Conservation (phyloP, 352 stramenopile genomes). For the Pythium vanterpoolii region DNA sequence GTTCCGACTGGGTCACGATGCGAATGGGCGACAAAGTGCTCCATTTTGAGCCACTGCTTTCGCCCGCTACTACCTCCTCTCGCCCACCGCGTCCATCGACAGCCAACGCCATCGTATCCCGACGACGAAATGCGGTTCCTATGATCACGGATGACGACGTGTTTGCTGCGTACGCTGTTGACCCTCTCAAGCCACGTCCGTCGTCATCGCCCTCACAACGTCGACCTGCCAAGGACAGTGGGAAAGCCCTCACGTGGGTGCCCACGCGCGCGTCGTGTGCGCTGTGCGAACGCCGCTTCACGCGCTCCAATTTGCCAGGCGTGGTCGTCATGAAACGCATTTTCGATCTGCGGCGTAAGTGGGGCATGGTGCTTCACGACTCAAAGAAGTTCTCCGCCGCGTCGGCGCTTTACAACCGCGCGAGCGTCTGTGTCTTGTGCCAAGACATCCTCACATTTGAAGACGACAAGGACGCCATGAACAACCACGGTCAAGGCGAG, state of each 20-base stretch:
- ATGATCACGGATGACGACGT: slow-evolving; percentile 20
- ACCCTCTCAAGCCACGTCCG: not conserved
- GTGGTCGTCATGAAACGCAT: slow-evolving; percentile 31
- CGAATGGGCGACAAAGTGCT: slow-evolving; percentile 17
- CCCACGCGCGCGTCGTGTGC: slow-evolving; percentile 23
- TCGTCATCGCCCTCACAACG: slow-evolving; percentile 21
- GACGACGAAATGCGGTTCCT: slow-evolving; percentile 18
- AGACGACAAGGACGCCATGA: slow-evolving; percentile 14
- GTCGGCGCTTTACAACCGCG: slow-evolving; percentile 25
- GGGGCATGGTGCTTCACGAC: slow-evolving; percentile 30
- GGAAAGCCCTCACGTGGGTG: slow-evolving; percentile 14
- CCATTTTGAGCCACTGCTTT: slow-evolving; percentile 19
- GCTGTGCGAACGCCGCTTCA: slow-evolving; percentile 25
- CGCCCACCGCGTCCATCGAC: slow-evolving; percentile 13
- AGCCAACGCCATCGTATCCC: not conserved
- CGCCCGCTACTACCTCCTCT: not conserved
- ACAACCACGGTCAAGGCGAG: not conserved
- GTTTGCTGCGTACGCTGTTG: not conserved
- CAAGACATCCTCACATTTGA: slow-evolving; percentile 29
- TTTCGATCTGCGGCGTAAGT: slow-evolving; percentile 27
- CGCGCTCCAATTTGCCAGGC: slow-evolving; percentile 20
- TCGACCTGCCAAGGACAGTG: not conserved
- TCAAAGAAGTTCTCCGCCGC: slow-evolving; percentile 29
- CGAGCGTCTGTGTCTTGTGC: slow-evolving; percentile 27
- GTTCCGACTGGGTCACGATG: slow-evolving; percentile 22